These are phyloP conservation scores for Colletotrichum abscissum DNA, from an alignment of 2,329 filamentous ascomycete genomes.

Conservation along the genomic window DNA sequence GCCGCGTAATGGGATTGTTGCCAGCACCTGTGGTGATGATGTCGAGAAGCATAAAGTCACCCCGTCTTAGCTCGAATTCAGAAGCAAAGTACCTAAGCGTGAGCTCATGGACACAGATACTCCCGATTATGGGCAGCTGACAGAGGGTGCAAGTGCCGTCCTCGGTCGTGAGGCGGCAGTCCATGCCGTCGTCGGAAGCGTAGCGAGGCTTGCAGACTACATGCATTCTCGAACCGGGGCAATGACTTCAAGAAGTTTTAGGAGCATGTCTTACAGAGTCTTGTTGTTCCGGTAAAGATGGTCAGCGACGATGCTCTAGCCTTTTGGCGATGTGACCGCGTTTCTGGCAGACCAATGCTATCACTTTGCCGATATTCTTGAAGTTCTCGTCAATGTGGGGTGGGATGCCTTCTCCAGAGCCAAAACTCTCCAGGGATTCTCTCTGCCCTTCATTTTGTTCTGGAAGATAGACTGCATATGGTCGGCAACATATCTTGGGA, in stretches of 20 bases:
- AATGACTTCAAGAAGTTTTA: background rate
- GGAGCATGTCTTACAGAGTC: background rate
- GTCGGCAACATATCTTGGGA: background rate
- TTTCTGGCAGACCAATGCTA: background rate
- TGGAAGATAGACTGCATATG: background rate
- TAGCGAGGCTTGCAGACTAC: background rate
- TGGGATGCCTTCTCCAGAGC: too few species aligned
- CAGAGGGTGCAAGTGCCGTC: background rate
- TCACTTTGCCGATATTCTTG: background rate
- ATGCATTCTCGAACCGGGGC: too few species aligned
- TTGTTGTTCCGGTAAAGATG: too few species aligned
- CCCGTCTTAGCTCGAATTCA: too few species aligned
- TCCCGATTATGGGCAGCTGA: too few species aligned
- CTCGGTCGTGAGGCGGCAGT: too few species aligned
- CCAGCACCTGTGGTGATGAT: background rate
- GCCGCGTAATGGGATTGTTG: too few species aligned
- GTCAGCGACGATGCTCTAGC: background rate
- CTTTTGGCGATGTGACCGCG: background rate
- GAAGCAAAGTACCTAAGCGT: too few species aligned
- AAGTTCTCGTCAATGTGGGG: background rate
- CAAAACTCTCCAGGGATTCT: too few species aligned
- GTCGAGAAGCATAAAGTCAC: background rate
- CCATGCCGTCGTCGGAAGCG: background rate
- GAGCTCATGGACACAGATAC: too few species aligned
- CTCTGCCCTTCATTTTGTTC: too few species aligned